A percentile compares a stretch with the other conserved stretches of the same genome.
Conservation (phyloP, 2,329 filamentous ascomycete species). For the Scolecobasidium constrictum region DNA sequence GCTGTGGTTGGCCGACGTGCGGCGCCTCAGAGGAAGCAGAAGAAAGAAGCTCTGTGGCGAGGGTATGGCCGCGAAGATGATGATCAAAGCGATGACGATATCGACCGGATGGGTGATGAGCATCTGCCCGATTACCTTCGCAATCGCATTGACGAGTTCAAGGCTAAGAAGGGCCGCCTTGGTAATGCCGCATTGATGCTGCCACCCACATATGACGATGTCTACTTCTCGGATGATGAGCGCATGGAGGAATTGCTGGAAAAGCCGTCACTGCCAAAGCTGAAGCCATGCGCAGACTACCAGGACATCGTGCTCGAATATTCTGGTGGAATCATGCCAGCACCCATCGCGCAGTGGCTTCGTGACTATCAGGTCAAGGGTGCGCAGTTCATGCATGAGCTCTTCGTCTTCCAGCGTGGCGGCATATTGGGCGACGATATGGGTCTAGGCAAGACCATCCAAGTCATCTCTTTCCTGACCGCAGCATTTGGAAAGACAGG, state of each 20-base stretch:
- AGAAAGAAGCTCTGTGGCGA: not conserved
- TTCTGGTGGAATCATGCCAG: slow-evolving; percentile 74
- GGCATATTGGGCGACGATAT: slow-evolving; percentile 93
- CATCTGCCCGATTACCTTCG: slow-evolving; percentile 61
- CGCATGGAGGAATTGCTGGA: slow-evolving; percentile 51
- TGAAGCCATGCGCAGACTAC: slow-evolving; percentile 59
- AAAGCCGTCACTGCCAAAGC: slow-evolving; percentile 55
- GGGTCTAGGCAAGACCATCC: slow-evolving; percentile 94
- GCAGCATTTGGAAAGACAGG: slow-evolving; percentile 90
- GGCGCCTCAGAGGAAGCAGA: not conserved
- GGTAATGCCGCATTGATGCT: slow-evolving; percentile 60
- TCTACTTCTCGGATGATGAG: slow-evolving; percentile 67
- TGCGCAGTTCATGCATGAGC: slow-evolving; percentile 71
- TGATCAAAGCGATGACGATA: slow-evolving; percentile 11
- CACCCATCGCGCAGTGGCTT: slow-evolving; percentile 80
- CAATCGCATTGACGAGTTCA: slow-evolving; percentile 57
- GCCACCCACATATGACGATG: slow-evolving; percentile 64
- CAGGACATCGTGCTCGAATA: slow-evolving; percentile 63
- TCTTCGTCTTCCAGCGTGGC: slow-evolving; percentile 85
- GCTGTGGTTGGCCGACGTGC: slow-evolving; percentile 2
- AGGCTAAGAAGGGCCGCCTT: slow-evolving; percentile 46
- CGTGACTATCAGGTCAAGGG: slow-evolving; percentile 86
- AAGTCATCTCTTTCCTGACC: slow-evolving; percentile 85
- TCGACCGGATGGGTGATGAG: slow-evolving; percentile 34
- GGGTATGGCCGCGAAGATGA: slow-evolving; percentile 12